Conservation (phyloP, 805 yeast genomes). For the Saturnispora diversa region DNA sequence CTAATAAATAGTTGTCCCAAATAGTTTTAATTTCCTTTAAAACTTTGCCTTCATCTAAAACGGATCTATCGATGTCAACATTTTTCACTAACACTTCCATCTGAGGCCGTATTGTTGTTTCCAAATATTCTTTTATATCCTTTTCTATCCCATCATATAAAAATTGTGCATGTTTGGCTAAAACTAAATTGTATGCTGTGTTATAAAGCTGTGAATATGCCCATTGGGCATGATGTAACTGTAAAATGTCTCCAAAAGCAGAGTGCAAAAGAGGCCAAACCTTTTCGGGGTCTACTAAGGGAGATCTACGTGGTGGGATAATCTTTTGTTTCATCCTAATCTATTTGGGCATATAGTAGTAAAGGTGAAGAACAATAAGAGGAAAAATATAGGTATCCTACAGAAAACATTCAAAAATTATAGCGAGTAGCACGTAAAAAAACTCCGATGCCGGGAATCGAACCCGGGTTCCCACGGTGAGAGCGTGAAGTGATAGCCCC, state of each 20-base stretch:
- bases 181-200: slow-evolving; percentile 66
- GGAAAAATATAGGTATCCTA: no score
- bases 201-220: slow-evolving; percentile 81
- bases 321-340: slow-evolving; percentile 37
- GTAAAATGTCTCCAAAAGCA: slow-evolving; percentile 67
- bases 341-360: no score
- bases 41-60: slow-evolving; percentile 18
- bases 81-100: slow-evolving; percentile 13
- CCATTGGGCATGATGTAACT: slow-evolving; percentile 60
- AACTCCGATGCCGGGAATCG: slow-evolving; percentile 36
- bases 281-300: slow-evolving; percentile 46
- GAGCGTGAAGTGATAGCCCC: slow-evolving; percentile 36
- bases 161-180: slow-evolving; percentile 57
- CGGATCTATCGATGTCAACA: slow-evolving; percentile 14
- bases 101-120: slow-evolving; percentile 21
- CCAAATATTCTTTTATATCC: slow-evolving; percentile 42
- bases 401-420: no score
- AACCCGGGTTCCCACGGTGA: slow-evolving; percentile 37
- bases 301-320: slow-evolving; percentile 54
- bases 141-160: slow-evolving; percentile 53
- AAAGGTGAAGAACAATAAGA: background rate
- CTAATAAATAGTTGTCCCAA: slow-evolving; percentile 67
- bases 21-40: slow-evolving; percentile 31
- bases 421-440: no score
- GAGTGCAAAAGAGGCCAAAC: slow-evolving; percentile 58